phyloP scores from a whole-genome alignment of 2,329 filamentous ascomycete species.

The Arthrobotrys entomopaga region DNA sequence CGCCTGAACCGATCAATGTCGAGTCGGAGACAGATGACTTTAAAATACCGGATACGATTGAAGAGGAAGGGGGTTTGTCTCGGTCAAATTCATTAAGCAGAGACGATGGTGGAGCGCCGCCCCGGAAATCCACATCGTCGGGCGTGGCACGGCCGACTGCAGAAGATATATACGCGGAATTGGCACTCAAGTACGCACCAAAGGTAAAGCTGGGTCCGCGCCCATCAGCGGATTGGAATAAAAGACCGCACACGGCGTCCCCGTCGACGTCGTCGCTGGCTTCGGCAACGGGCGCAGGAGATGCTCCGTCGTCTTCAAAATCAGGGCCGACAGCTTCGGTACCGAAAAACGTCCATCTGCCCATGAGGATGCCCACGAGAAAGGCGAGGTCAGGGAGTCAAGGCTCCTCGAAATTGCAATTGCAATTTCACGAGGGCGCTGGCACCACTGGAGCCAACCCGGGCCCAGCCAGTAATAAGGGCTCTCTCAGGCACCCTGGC shows the following conservation, averaged over 20 bases:
- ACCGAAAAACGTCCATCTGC: conserved; percentile 75
- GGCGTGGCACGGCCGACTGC: conserved; percentile 64
- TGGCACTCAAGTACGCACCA: conserved; percentile 67
- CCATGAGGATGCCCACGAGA: conserved; percentile 70
- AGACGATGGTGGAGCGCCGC: conserved; percentile 42
- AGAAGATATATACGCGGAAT: conserved; percentile 64
- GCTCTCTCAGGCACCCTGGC: conserved; percentile 51
- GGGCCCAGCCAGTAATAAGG: conserved; percentile 49
- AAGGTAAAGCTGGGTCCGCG: conserved; percentile 91
- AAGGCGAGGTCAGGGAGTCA: conserved; percentile 65
- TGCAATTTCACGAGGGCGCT: conserved; percentile 52
- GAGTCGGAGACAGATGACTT: conserved; percentile 45
- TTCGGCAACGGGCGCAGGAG: conserved; percentile 67
- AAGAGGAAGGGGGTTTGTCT: conserved; percentile 17
- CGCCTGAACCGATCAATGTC: conserved; percentile 48
- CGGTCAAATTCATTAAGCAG: conserved; percentile 35
- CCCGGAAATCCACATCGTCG: conserved; percentile 57
- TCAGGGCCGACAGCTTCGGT: conserved; percentile 80
- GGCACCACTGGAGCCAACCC: no score
- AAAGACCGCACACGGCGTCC: conserved; percentile 71
- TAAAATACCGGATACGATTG: conserved; percentile 34
- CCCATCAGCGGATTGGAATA: conserved; percentile 73
- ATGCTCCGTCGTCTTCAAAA: conserved; percentile 63
- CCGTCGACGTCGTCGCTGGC: conserved; percentile 59
- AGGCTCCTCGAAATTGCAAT: conserved; percentile 60